Base-by-base conservation (phyloP, 2,329 filamentous ascomycete genomes). In the Ophiostoma sp. region DNA sequence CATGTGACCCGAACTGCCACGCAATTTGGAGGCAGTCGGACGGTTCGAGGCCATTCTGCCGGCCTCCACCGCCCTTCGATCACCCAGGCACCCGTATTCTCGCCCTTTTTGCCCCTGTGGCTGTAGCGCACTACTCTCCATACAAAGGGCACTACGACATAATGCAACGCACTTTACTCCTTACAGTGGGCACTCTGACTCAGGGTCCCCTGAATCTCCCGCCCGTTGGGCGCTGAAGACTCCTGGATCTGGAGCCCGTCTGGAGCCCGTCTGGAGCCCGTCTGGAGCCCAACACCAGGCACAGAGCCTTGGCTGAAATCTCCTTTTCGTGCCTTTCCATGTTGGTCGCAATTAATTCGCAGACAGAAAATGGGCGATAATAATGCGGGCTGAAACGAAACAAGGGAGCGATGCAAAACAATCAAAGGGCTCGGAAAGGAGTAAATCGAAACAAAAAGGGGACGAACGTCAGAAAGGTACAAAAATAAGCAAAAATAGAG, bases 1-100 rank as follows among this genome's bases (percentile, higher is more conserved):
- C 75, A 76, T 73, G 75, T 76, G 75, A 76, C 66, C 57, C 33
- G 1, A 0, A 28, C 42, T 50, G 42, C 25, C 64, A 22, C 39
- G 69, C 69, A 28, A 69, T 25, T 48, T 25, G 42, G 9, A 45
- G n/a, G 25, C 22, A 69, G 9, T 59, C 19, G 55, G 17, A 45
- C 8, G 25, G 12, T 25, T 48, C 5, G 39, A 2, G 2, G 15
- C 7, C 2, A 28, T 73, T 73, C 48, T 73, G 72, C 68, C 72
- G 68, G 12, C 3, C 3, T 2, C 25, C 66, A 73, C 72, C 72
- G 72, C 72, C 68, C 57, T 48, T 3, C 9, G 17, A 42, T 33
- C 59, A 42, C 31, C 50, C 69, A 70, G 69, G 45, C 45, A 69
- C 66, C 66, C 28, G 48, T 69, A 28, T 55, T 69, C 36, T 45